Evolutionary conservation across 306 rosid species (phyloP), one percentile per base, ranked within the genome.

Genomic region (Mimosa pudica): DNA sequence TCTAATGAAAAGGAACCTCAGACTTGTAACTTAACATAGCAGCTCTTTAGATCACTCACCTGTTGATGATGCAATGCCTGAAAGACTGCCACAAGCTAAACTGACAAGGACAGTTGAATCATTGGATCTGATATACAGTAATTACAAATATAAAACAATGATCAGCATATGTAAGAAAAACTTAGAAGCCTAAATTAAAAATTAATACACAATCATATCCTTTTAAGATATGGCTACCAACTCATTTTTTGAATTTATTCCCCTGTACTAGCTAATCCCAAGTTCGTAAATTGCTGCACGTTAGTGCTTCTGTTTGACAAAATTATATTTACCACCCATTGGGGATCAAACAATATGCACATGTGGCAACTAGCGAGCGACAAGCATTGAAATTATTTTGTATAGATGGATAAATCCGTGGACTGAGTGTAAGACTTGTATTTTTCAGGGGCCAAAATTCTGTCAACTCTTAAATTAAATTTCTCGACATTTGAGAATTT

Each of bases 21-120:
- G 76, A 49, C 70, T 17, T 81, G 64, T 54, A 64, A 80, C 36
- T 74, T 70, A 65, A 72, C 42, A 77, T 3, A 32, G 74, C 5
- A 20, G 41, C 57, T 84, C 61, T 74, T 75, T 74, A 49, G 84
- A 84, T 88, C 82, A 84, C 98, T 90, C 90, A 93, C 99, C 96
- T 82, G 99, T 93, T 78, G 99, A 96, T 70, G 98, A 93, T 65
- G 94, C 96, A 83, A 96, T 89, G 86, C 99, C 99, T 35, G 99
- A 93, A 75, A 96, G 91, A 85, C 99, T 96, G 57, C 99, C 99
- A 41, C 99, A 96, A 35, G 96, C 88, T 81, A 96, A 85, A 85
- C 98, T 96, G 83, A 89, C 89, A 69, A 81, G 84, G 62, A 81
- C 85, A 48, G 92, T 74, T 79, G 98, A 96, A 87, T 96, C 98